Base-by-base conservation (phyloP, 768 basidiomycete species). In the Mycena pura region DNA sequence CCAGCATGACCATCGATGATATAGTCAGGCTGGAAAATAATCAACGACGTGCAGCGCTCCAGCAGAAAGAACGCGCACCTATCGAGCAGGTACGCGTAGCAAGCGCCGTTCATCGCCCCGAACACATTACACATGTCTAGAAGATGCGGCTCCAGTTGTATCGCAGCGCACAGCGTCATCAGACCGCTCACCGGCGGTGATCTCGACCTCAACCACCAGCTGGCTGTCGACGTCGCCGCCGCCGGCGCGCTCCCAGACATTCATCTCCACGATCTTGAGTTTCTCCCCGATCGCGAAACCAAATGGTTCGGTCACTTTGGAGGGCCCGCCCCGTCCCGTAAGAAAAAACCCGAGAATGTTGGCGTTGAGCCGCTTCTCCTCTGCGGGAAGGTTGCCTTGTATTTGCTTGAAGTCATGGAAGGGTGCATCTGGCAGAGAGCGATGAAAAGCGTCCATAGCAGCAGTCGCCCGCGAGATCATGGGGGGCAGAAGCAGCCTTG, bases 301-400 rank as follows among this genome's bases (percentile, higher is more conserved):
- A 21, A 56, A 62, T 1, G 53, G 53, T 0, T 44, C 24, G 17
- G 24, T 25, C n/a, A n/a, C n/a, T n/a, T n/a, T n/a, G 0, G 3
- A 14, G 31, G 53, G 28, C 2, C 36, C 8, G 3, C 47, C 53
- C 24, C 48, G 51, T 3, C 53, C 60, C 15, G 53, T 74, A 39
- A 79, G 69, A 47, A 82, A 81, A 63, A 74, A 73, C 10, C 67
- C 65, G 48, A 82, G 76, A 13, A 78, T 60, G 21, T 69, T 69
- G 27, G 72, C 62, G 44, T 73, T 71, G 1, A 72, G 60, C 28
- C 72, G 72, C 60, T 82, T 83, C 31, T 76, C 69, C 9, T 78
- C 75, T 24, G 73, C 72, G 9, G 76, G 68, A 27, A 79, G 69
- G 60, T 83, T 84, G 14, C 82, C 82, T 43, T 67, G 69, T 49